Base-by-base conservation (phyloP, 768 basidiomycete species). In the Podaxis sp. region DNA sequence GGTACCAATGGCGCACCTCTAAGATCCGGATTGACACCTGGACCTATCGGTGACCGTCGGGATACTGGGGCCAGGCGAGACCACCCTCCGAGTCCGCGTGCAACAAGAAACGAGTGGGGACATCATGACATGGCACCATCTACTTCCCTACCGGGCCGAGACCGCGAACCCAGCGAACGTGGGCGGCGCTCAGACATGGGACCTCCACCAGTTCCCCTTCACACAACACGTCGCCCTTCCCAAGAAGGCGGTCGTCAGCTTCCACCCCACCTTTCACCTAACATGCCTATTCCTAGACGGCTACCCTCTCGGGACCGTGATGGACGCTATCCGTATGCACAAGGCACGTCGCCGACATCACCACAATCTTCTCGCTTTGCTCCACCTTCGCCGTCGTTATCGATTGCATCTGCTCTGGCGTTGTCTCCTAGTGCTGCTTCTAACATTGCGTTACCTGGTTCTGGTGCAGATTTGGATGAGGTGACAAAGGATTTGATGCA, bases 401-500 rank as follows among this genome's bases (percentile, higher is more conserved):
- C 81, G 0, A 19, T 17, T 46, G 43, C 43, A n/a, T 46, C 43
- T 17, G 19, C n/a, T 22, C 7, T 46, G 17, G 43, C 4, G n/a
- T 46, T 46, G 43, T 19, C 43, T 22, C 43, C 43, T 19, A 65
- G 70, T 19, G 71, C 70, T 46, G 62, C 69, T 11, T 54, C 75
- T 4, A 69, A 72, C 41, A 62, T 64, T 19, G 57, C 75, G 12
- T 69, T 78, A 24, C 75, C 79, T 25, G 71, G 77, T 2, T 69
- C 76, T 36, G 85, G 77, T 2, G 69, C 76, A 37, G 85, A 86
- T 59, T 68, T 90, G 33, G 89, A 93, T 55, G 85, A 85, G 56
- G 83, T 78, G n/a, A 81, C 83, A 61, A 90, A 90, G 71, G 85
- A 86, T 51, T 76, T 87, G 17, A 94, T 95, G 94, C 93, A 93